Evolutionary conservation across 805 yeast species (phyloP).

Genomic region (Pichia rugopelliculosa): DNA sequence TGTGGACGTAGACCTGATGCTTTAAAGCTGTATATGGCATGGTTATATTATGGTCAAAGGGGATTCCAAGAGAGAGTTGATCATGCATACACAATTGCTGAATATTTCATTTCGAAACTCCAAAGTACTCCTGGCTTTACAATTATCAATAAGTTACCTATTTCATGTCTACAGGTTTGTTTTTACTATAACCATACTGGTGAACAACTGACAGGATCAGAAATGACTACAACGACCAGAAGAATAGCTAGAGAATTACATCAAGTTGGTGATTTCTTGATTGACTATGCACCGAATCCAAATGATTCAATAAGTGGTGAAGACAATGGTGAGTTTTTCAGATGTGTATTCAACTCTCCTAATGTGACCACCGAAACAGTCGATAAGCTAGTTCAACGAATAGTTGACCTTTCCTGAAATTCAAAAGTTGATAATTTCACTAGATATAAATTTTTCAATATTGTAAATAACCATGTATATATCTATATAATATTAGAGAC

Average conservation of each 20-base stretch:
- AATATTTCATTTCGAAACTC: conserved; percentile 49
- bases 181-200: conserved; percentile 54
- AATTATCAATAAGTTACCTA: conserved; percentile 49
- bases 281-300: conserved; percentile 73
- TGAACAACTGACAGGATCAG: conserved; percentile 20
- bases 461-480: not conserved
- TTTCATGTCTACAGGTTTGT: conserved; percentile 80
- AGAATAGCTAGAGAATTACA: conserved; percentile 55
- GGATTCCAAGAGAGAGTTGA: conserved; percentile 65
- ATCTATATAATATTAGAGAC: not conserved
- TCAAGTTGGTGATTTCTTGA: conserved; percentile 54
- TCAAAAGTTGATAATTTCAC: not conserved
- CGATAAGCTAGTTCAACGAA: conserved; percentile 37
- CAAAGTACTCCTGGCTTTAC: conserved; percentile 37
- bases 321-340: conserved; percentile 66
- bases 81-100: conserved; percentile 61
- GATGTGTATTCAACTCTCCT: conserved; percentile 80
- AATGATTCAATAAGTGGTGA: conserved; percentile 33
- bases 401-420: conserved; percentile 13
- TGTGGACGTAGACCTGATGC: conserved; percentile 86
- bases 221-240: conserved; percentile 52
- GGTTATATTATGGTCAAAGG: conserved; percentile 69
- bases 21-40: conserved; percentile 66
- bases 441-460: not conserved
- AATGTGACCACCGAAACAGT: conserved; percentile 36